Evolutionary conservation across 805 yeast genomes (phyloP), one percentile per base, ranked within the genome.

Genomic region (Dipodascopsis tothii): DNA sequence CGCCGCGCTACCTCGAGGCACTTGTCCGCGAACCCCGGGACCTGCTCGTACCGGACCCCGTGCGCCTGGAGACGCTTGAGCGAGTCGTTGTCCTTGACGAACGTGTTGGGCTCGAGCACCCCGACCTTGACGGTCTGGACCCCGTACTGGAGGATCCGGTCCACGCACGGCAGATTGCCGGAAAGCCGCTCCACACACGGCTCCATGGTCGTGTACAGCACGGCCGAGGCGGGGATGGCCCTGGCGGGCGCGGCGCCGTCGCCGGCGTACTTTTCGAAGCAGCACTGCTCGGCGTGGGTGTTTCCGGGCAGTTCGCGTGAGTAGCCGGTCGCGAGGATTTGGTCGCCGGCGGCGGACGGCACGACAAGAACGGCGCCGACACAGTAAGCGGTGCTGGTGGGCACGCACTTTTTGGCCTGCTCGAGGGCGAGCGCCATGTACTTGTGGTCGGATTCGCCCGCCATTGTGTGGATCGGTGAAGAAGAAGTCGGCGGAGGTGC

Each of bases 281-380:
- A 96, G 67, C 94, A 82, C 60, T 92, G 96, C 58, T 92, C 98
- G 3, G 98, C 98, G 61, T 90, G 98, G 0, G 98, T 90, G 62
- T 90, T 92, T 0, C 97, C 98, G 17, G 81, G 84, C 2, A 88
- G 66, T 62, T 92, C 98, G 43, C 97, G 71, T 0, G 97, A 85
- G 58, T 76, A 86, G 0, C 98, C 98, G 0, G 84, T 78, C 5
- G 82, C 71, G n/a, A 92, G 60, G 0, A 90, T 68, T 41, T 73
- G 57, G 19, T 72, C 73, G 32, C 83, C 81, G 43, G 72, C 64
- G 0, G 78, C 90, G 3, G 9, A 18, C 9, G 50, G 52, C 14
- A 48, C 44, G 5, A 92, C 66, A 19, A 56, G 44, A 0, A 86
- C 79, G 0, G 95, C 94, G 4, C 98, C 98, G n/a, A 92, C 97